Evolutionary conservation across 495 filamentous ascomycete species (phyloP).

Genomic region (Cetradonia linearis): DNA sequence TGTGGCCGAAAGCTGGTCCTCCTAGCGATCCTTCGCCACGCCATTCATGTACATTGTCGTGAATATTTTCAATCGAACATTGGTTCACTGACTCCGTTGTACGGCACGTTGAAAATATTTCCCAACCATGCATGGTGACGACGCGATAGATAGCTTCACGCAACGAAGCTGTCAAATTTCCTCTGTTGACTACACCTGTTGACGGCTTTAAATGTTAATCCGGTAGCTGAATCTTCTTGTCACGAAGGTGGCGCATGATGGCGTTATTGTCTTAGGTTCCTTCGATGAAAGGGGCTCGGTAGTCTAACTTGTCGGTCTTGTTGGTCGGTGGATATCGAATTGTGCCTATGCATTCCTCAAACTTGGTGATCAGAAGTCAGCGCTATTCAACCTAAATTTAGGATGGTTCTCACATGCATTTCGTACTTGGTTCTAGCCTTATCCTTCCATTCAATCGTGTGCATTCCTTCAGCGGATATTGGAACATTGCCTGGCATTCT

Average conservation of each 20-base stretch:
- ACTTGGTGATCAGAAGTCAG: neutral
- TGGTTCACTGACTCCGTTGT: neutral
- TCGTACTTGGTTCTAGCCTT: neutral
- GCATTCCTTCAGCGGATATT: neutral
- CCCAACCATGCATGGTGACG: neutral
- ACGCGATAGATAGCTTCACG: conserved; percentile 4
- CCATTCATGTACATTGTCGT: neutral
- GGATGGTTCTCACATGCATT: neutral
- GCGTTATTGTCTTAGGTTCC: neutral
- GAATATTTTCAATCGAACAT: neutral
- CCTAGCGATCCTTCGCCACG: neutral
- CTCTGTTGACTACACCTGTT: neutral
- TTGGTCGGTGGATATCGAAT: neutral
- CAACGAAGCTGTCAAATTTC: neutral
- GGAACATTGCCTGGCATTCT: neutral
- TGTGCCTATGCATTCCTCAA: neutral
- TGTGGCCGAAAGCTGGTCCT: neutral
- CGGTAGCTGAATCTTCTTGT: neutral
- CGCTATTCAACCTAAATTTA: neutral
- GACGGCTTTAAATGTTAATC: neutral
- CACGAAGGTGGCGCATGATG: neutral
- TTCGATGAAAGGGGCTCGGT: neutral
- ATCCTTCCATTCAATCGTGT: neutral
- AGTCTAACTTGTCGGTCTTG: neutral
- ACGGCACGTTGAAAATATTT: neutral